Conservation (phyloP, 2,329 filamentous ascomycete genomes). For the Colletotrichum cordylinicola region DNA sequence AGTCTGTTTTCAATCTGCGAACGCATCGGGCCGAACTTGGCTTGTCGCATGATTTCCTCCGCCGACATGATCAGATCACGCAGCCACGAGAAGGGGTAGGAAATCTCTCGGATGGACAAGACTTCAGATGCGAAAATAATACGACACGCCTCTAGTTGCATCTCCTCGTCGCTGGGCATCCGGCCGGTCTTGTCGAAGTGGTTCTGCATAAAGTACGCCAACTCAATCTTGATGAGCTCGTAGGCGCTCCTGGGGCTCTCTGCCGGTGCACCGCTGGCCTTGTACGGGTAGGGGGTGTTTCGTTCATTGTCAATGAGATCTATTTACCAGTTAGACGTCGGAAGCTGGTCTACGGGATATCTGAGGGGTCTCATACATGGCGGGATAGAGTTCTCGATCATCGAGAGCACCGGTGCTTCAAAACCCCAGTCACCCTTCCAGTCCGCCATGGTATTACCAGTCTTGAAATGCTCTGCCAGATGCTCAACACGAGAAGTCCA, state of each 20-base stretch:
- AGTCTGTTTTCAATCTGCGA: slow-evolving; percentile 52
- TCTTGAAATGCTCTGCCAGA: slow-evolving; percentile 72
- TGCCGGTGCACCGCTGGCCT: slow-evolving; percentile 48
- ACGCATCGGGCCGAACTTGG: slow-evolving; percentile 54
- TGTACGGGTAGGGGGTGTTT: slow-evolving; percentile 60
- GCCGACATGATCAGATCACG: slow-evolving; percentile 62
- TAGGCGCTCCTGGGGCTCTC: slow-evolving; percentile 63
- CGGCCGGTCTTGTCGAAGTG: slow-evolving; percentile 45
- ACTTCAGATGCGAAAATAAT: slow-evolving; percentile 62
- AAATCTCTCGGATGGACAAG: slow-evolving; percentile 43
- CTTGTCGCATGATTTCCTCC: slow-evolving; percentile 45
- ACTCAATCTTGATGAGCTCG: slow-evolving; percentile 64
- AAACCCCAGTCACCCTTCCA: slow-evolving; percentile 77
- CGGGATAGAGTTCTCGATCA: slow-evolving; percentile 72
- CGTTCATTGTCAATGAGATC: slow-evolving; percentile 70
- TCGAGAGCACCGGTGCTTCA: slow-evolving; percentile 62
- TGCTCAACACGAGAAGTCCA: slow-evolving; percentile 68
- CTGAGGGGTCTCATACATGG: slow-evolving; percentile 58
- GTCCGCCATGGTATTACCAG: slow-evolving; percentile 67
- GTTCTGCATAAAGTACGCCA: slow-evolving; percentile 57
- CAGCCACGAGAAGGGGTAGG: slow-evolving; percentile 56
- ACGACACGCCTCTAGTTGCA: slow-evolving; percentile 64
- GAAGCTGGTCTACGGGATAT: slow-evolving; percentile 41
- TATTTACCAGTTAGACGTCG: slow-evolving; percentile 48
- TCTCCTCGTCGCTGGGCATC: slow-evolving; percentile 54